Conservation (phyloP, 352 stramenopile genomes). For the Elongisporangium prolatum region DNA sequence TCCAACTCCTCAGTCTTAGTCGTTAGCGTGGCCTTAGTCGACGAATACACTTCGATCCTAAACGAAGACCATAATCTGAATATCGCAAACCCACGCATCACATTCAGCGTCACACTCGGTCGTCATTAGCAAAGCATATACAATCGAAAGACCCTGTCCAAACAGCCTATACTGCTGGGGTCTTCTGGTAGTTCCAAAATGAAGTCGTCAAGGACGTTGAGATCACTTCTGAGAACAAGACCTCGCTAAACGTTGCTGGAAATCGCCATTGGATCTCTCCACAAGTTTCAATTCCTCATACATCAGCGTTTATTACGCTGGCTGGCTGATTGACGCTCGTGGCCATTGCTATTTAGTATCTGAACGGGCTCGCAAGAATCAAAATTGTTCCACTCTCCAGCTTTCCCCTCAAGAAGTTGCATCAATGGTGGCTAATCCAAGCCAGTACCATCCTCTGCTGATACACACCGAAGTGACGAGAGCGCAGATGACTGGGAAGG, state of each 20-base stretch:
- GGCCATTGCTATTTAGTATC: neutral
- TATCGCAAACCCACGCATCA: neutral
- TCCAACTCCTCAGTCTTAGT: neutral
- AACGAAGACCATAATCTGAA: too few relatives aligned
- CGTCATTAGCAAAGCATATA: neutral
- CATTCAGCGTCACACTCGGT: neutral
- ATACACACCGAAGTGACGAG: neutral
- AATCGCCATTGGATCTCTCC: neutral
- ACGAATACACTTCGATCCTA: neutral
- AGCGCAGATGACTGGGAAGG: too few relatives aligned
- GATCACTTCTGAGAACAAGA: neutral
- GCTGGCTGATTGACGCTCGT: neutral
- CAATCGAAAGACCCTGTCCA: neutral
- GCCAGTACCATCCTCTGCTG: neutral
- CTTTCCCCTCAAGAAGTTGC: neutral
- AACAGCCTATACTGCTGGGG: neutral
- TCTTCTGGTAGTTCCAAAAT: neutral
- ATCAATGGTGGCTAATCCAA: neutral
- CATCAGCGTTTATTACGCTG: neutral
- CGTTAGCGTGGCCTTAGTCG: neutral
- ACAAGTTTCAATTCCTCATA: neutral
- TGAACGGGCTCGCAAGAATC: neutral
- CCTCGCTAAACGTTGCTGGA: neutral
- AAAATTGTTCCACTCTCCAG: neutral
- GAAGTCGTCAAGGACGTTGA: neutral